Percentiles rank a stretch among this genome's conserved stretches.
These are phyloP conservation scores for Cucurbitaria berberidis DNA, from an alignment of 2,329 filamentous ascomycete genomes.

Conservation along the genomic window DNA sequence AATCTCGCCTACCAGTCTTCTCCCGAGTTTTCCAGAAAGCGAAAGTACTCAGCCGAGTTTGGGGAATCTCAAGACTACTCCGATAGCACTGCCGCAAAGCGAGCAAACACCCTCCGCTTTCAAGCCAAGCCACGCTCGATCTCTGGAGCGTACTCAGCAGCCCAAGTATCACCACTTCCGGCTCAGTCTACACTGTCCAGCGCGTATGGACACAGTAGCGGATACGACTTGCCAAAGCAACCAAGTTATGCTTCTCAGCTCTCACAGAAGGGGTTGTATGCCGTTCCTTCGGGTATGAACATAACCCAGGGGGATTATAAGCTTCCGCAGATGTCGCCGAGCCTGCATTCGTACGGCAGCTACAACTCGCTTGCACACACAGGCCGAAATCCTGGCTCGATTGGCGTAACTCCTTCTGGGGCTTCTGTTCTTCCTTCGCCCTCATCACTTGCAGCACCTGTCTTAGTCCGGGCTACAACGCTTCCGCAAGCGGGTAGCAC, in stretches of 20 bases:
- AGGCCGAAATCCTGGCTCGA: slow-evolving; percentile 52
- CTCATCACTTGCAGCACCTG: slow-evolving; percentile 58
- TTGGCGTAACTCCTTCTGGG: slow-evolving; percentile 43
- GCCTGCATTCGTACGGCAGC: slow-evolving; percentile 44
- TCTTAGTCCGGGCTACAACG: slow-evolving; percentile 71
- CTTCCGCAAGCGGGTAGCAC: slow-evolving; percentile 61
- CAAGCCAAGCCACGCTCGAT: slow-evolving; percentile 41
- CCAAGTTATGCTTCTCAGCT: slow-evolving; percentile 38
- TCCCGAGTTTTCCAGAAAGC: slow-evolving; percentile 37
- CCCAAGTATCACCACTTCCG: slow-evolving; percentile 47
- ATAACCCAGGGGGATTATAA: slow-evolving; percentile 40
- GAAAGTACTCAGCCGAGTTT: slow-evolving; percentile 42
- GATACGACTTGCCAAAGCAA: slow-evolving; percentile 48
- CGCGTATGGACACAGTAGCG: slow-evolving; percentile 44
- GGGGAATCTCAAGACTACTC: slow-evolving; percentile 34
- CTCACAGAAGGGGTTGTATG: slow-evolving; percentile 45
- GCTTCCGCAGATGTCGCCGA: slow-evolving; percentile 44
- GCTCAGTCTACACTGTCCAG: slow-evolving; percentile 46
- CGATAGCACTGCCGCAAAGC: slow-evolving; percentile 43
- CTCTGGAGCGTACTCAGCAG: slow-evolving; percentile 40
- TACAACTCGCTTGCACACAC: slow-evolving; percentile 56
- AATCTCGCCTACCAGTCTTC: slow-evolving; percentile 41
- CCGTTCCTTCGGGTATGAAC: slow-evolving; percentile 37
- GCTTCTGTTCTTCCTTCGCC: slow-evolving; percentile 55
- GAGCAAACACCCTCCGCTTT: slow-evolving; percentile 46